Percentiles rank a stretch among this genome's conserved stretches.
Conservation (phyloP, 1,284 basidiomycete genomes). For the Trametes pubescens region DNA sequence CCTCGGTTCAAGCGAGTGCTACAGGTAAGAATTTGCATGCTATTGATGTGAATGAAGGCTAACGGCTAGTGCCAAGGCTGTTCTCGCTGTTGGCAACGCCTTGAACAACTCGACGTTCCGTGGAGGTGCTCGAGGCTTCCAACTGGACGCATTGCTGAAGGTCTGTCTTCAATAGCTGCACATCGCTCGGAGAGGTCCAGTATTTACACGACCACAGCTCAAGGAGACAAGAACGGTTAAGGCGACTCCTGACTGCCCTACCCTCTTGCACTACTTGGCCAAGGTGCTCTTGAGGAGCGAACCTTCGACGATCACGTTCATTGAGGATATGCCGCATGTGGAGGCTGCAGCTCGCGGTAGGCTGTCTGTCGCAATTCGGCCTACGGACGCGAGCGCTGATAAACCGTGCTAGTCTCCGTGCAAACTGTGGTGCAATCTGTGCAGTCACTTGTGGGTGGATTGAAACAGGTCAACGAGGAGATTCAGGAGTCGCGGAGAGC, state of each 20-base stretch:
- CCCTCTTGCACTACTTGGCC: slow-evolving; percentile 87
- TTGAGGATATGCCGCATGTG: slow-evolving; percentile 83
- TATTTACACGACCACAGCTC: slow-evolving; percentile 56
- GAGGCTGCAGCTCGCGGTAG: slow-evolving; percentile 84
- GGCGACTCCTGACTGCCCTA: slow-evolving; percentile 76
- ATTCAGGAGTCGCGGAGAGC: slow-evolving; percentile 52
- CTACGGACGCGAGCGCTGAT: slow-evolving; percentile 1
- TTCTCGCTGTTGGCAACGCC: slow-evolving; percentile 83
- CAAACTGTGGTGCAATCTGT: slow-evolving; percentile 69
- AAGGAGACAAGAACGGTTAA: slow-evolving; percentile 85
- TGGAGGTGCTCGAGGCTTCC: slow-evolving; percentile 86
- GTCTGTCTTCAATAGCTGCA: slow-evolving; percentile 45
- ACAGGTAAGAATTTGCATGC: slow-evolving; percentile 53
- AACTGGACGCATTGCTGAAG: slow-evolving; percentile 83
- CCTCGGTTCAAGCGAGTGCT: slow-evolving; percentile 74
- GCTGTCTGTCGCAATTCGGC: slow-evolving; percentile 31
- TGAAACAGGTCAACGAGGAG: slow-evolving; percentile 67
- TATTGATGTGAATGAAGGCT: too few relatives aligned
- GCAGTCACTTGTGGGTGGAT: slow-evolving; percentile 62
- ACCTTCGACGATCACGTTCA: slow-evolving; percentile 72
- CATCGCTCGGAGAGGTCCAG: neutral
- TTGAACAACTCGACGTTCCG: slow-evolving; percentile 86
- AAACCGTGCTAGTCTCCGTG: slow-evolving; percentile 66
- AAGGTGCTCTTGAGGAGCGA: slow-evolving; percentile 76
- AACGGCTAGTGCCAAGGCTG: slow-evolving; percentile 51